phyloP scores from a whole-genome alignment of 2,329 filamentous ascomycete genomes.

The Trichophyton equinum region DNA sequence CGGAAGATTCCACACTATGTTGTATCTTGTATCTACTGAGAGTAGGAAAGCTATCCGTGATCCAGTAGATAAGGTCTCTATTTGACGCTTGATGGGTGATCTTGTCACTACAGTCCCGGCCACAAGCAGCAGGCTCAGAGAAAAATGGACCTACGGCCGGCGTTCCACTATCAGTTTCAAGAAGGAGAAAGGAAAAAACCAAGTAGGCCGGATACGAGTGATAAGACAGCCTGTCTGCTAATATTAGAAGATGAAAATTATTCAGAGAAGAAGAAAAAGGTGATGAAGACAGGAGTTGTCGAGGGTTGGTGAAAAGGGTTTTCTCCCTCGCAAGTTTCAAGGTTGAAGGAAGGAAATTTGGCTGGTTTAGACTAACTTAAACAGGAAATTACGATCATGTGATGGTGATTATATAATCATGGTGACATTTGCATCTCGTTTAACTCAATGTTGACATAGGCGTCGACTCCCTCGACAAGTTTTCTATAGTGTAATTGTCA shows the following conservation, averaged over 20 bases:
- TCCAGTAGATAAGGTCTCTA: conserved; percentile 2
- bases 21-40: conserved; percentile 7
- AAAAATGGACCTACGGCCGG: background rate
- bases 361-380: background rate
- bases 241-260: background rate
- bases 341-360: background rate
- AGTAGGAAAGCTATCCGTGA: conserved; percentile 3
- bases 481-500: background rate
- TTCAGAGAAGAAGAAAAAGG: background rate
- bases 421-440: background rate
- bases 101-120: conserved; percentile 4
- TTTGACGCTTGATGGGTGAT: conserved; percentile 2
- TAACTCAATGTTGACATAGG: background rate
- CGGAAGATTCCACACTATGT: background rate
- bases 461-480: background rate
- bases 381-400: background rate
- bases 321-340: background rate
- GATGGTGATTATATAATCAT: background rate
- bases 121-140: background rate
- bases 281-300: background rate
- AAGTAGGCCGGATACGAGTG: background rate
- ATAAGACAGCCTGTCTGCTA: background rate
- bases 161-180: background rate
- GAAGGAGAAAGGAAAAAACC: background rate
- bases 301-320: background rate